Evolutionary conservation across 2,329 filamentous ascomycete species (phyloP).

Genomic region (Stylonectria norvegica): DNA sequence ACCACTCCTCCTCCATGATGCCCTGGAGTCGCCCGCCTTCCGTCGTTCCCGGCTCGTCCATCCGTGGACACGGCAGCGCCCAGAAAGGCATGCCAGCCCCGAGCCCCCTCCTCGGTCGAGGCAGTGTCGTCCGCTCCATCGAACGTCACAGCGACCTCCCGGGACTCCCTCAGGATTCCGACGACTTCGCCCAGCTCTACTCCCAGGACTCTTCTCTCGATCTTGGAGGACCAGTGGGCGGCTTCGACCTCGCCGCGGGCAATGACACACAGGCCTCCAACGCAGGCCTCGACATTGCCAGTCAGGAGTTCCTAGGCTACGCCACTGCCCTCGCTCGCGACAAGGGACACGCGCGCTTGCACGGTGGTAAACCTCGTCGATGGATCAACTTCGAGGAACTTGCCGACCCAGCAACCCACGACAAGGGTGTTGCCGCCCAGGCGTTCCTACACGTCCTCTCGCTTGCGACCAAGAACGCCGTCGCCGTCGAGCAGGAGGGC

Average conservation of each 20-base stretch:
- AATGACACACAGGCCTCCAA: conserved; percentile 32
- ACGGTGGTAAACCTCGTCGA: conserved; percentile 32
- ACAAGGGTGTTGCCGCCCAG: conserved; percentile 65
- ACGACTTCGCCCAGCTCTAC: conserved; percentile 27
- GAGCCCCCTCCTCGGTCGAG: conserved; percentile 38
- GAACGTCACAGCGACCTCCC: conserved; percentile 46
- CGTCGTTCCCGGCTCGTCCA: conserved; percentile 44
- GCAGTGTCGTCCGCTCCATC: conserved; percentile 38
- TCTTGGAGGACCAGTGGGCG: conserved; percentile 17
- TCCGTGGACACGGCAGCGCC: conserved; percentile 39
- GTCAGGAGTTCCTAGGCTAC: conserved; percentile 45
- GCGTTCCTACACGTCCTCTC: conserved; percentile 72
- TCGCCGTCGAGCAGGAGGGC: conserved; percentile 60
- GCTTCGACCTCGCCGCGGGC: conserved; percentile 16
- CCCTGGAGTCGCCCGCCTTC: conserved; percentile 52
- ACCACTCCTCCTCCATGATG: conserved; percentile 51
- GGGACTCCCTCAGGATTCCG: conserved; percentile 31
- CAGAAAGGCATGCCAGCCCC: conserved; percentile 33
- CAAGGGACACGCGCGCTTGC: conserved; percentile 31
- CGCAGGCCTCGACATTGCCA: conserved; percentile 42
- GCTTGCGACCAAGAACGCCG: conserved; percentile 62
- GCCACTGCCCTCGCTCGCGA: conserved; percentile 35
- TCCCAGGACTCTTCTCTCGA: conserved; percentile 34
- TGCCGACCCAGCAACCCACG: conserved; percentile 54
- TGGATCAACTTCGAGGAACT: conserved; percentile 68